A percentile compares a stretch with the other conserved stretches of the same genome.
Conservation (phyloP, 1,284 basidiomycete species). For the Sanghuangporus baumii region DNA sequence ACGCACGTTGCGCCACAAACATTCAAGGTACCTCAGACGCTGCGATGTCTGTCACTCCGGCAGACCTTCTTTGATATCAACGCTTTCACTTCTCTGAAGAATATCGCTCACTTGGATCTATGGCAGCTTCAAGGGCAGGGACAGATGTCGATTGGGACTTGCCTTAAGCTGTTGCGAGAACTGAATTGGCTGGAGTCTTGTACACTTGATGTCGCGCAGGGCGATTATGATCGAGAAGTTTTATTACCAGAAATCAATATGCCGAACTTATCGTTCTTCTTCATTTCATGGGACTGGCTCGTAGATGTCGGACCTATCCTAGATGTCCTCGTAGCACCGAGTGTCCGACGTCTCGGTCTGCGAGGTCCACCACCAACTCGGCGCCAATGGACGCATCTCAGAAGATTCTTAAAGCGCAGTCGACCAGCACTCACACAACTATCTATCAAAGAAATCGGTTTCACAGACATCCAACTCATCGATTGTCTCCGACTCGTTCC, state of each 20-base stretch:
- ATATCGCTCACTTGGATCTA: conserved; percentile 15
- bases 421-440: conserved; percentile 15
- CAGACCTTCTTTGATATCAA: conserved; percentile 17
- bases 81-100: conserved; percentile 15
- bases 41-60: conserved; percentile 15
- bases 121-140: conserved; percentile 19
- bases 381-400: conserved; percentile 15
- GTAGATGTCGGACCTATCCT: conserved; percentile 18
- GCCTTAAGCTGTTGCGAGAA: conserved; percentile 9
- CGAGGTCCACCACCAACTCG: conserved; percentile 16
- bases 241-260: conserved; percentile 9
- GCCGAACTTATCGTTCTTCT: conserved; percentile 16
- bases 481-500: conserved; percentile 15
- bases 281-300: conserved; percentile 20
- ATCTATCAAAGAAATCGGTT: conserved; percentile 18
- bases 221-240: not conserved
- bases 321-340: conserved; percentile 12
- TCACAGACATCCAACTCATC: conserved; percentile 17
- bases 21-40: conserved; percentile 13
- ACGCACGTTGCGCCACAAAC: not conserved
- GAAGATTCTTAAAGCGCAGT: conserved; percentile 14
- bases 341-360: conserved; percentile 14
- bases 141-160: conserved; percentile 15
- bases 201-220: conserved; percentile 17
- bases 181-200: conserved; percentile 17